These are phyloP conservation scores for Stropharia rugosoannulata DNA, from an alignment of 768 basidiomycete genomes.

Conservation along the genomic window DNA sequence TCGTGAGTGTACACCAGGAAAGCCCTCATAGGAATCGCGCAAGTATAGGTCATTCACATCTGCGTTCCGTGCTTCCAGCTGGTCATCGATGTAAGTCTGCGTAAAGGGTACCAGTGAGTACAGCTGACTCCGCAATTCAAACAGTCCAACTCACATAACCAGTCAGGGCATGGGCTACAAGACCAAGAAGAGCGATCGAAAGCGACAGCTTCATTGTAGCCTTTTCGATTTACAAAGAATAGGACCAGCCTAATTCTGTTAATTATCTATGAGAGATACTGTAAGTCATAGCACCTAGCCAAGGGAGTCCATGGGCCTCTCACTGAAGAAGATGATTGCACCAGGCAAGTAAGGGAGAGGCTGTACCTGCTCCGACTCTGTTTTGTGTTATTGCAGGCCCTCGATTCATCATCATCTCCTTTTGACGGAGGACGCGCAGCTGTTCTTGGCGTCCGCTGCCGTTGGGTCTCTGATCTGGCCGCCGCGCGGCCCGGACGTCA, in stretches of 20 bases:
- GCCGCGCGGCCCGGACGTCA: not conserved
- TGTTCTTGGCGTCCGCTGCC: not conserved
- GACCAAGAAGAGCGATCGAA: not conserved
- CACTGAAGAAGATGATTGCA: not conserved
- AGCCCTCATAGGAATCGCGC: not conserved
- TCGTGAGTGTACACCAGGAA: too few relatives aligned
- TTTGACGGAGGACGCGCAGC: too few relatives aligned
- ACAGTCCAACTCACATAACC: not conserved
- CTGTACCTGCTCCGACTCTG: not conserved
- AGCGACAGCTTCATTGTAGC: not conserved
- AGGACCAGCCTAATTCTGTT: constrained; percentile 5
- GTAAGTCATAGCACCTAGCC: too few relatives aligned
- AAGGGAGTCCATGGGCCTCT: not conserved
- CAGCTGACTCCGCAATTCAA: not conserved
- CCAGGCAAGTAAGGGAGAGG: constrained; percentile 4
- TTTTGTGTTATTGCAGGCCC: not conserved
- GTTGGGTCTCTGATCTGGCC: not conserved
- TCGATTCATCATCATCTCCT: too few relatives aligned
- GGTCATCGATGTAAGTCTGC: not conserved
- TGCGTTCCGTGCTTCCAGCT: not conserved
- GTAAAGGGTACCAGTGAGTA: not conserved
- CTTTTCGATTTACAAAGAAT: not conserved
- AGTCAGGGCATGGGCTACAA: not conserved
- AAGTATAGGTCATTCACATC: not conserved
- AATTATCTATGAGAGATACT: not conserved